phyloP scores from a whole-genome alignment of 129 eudicot species.

The Lactuca saligna region DNA sequence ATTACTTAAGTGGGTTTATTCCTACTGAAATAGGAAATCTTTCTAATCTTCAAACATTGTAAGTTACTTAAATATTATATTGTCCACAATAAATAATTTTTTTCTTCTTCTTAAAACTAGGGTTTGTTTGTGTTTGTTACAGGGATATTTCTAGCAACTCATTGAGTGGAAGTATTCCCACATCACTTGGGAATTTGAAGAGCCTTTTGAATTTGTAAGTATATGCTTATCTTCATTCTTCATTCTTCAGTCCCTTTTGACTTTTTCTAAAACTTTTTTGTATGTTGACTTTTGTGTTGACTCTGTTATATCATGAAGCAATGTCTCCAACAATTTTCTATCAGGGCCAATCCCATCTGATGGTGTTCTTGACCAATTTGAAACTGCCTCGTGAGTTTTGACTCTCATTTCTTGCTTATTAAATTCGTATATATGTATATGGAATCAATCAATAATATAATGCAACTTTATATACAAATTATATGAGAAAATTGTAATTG shows the following conservation, averaged over 20 bases:
- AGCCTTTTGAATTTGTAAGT: slow-evolving; percentile 73
- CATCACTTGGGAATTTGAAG: slow-evolving; percentile 75
- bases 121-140: slow-evolving; percentile 27
- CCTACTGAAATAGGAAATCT: slow-evolving; percentile 85
- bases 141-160: slow-evolving; percentile 98
- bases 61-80: slow-evolving; percentile 37
- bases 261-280: background rate
- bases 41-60: slow-evolving; percentile 67
- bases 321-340: slow-evolving; percentile 83
- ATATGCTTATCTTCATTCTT: background rate
- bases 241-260: slow-evolving; percentile 1
- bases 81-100: background rate
- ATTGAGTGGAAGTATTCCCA: slow-evolving; percentile 85
- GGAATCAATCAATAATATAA: background rate
- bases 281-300: slow-evolving; percentile 7
- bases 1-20: slow-evolving; percentile 79
- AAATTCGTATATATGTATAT: background rate
- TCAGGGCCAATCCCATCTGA: slow-evolving; percentile 78
- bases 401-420: slow-evolving; percentile 3
- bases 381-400: slow-evolving; percentile 64
- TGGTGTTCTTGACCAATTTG: slow-evolving; percentile 67
- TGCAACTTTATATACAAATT: background rate
- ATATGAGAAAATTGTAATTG: background rate
- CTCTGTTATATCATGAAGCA: slow-evolving; percentile 48
- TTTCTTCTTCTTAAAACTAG: slow-evolving; percentile 1